Percentiles rank a stretch among this genome's conserved stretches.
Conservation (phyloP, 148 eudicot genomes). For the Camellia japonica region DNA sequence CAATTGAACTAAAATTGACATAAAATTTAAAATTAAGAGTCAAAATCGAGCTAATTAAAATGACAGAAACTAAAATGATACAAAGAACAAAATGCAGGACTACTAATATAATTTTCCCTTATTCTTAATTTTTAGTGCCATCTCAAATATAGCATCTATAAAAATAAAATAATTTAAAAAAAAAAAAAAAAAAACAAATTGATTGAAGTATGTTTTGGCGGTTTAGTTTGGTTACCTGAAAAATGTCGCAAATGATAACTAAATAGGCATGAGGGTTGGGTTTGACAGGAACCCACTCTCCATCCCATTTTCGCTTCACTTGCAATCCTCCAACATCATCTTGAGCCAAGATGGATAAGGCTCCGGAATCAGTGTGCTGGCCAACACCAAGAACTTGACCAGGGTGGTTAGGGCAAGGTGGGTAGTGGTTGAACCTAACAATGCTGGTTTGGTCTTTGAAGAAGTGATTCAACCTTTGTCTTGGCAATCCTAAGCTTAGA, state of each 20-base stretch:
- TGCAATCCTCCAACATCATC: constrained; percentile 46
- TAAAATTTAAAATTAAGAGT: no score
- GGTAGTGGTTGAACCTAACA: constrained; percentile 47
- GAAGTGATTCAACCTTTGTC: constrained; percentile 23
- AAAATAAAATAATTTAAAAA: no score
- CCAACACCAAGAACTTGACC: constrained; percentile 43
- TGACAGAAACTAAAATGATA: no score
- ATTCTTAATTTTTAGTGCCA: no score
- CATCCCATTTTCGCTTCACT: constrained; percentile 37
- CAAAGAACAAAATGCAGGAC: no score
- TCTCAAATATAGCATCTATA: no score
- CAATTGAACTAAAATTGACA: no score
- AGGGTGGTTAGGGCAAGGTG: constrained; percentile 44
- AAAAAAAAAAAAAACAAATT: no score
- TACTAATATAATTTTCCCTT: no score
- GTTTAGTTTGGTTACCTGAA: constrained; percentile 28
- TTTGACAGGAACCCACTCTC: constrained; percentile 40
- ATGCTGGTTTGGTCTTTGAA: constrained; percentile 44
- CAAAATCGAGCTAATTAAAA: no score
- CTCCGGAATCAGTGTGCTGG: constrained; percentile 48
- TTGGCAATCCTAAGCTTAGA: constrained; percentile 43
- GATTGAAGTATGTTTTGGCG: not conserved
- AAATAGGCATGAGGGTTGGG: constrained; percentile 37
- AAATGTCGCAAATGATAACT: constrained; percentile 44
- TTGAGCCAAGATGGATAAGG: constrained; percentile 17